phyloP scores from a whole-genome alignment of 345 rosid species.

The Brassica nigra region DNA sequence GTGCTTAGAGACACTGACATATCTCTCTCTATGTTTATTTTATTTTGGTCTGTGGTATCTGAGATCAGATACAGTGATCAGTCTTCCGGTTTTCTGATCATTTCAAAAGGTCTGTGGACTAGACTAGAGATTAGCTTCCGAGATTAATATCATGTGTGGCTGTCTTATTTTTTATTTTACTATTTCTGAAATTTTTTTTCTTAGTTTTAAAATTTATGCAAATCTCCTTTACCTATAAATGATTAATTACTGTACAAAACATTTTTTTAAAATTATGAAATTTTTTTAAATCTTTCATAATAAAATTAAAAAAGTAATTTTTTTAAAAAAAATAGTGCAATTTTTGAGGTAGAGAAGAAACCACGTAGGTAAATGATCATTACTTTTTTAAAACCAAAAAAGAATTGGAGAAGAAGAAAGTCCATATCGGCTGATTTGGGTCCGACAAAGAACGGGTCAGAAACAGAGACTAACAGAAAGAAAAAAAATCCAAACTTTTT shows the following conservation, averaged over 20 bases:
- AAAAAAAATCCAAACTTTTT: background rate
- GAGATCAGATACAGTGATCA: conserved; percentile 30
- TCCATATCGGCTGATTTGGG: conserved; percentile 33
- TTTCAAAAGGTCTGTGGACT: conserved; percentile 20
- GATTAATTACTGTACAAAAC: too few relatives aligned
- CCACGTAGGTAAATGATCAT: background rate
- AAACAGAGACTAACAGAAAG: conserved; percentile 28
- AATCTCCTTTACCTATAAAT: too few relatives aligned
- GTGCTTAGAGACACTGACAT: conserved; percentile 30
- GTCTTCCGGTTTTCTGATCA: conserved; percentile 25
- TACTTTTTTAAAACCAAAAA: background rate
- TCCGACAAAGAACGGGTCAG: conserved; percentile 39
- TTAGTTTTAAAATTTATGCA: too few relatives aligned
- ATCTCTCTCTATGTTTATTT: conserved; percentile 13
- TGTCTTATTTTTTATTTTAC: conserved; percentile 11
- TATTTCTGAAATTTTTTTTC: too few relatives aligned
- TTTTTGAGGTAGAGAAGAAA: background rate
- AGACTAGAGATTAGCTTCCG: conserved; percentile 14
- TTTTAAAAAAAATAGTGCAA: background rate
- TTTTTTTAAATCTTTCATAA: too few relatives aligned
- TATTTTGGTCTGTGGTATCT: conserved; percentile 20
- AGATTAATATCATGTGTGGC: conserved; percentile 36
- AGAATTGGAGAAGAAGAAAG: conserved; percentile 17
- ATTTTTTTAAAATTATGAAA: too few relatives aligned
- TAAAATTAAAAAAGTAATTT: too few relatives aligned